phyloP scores from a whole-genome alignment of 2,329 filamentous ascomycete species.

The Calonectria naviculata region DNA sequence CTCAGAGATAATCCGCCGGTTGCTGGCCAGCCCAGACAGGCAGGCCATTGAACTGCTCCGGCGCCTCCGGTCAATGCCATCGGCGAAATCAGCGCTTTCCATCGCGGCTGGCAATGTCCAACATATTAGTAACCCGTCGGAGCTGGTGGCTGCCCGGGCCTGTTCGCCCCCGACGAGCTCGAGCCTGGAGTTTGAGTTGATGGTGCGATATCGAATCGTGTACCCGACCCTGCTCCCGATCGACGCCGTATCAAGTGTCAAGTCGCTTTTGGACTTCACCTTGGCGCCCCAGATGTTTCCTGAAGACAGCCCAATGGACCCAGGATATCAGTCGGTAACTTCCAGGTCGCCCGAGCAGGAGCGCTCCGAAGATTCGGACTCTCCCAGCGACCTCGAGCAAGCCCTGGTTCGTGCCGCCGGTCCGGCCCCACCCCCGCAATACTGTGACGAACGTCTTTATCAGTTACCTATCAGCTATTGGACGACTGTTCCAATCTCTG shows the following conservation, averaged over 20 bases:
- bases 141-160: slow-evolving; percentile 16
- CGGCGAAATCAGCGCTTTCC: neutral
- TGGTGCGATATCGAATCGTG: slow-evolving; percentile 22
- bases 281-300: neutral
- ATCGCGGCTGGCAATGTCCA: slow-evolving; percentile 24
- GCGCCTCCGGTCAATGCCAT: neutral
- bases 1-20: neutral
- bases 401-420: too few relatives aligned
- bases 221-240: slow-evolving; percentile 30
- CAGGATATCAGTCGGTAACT: neutral
- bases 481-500: slow-evolving; percentile 44
- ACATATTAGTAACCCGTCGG: slow-evolving; percentile 22
- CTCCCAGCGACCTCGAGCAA: neutral
- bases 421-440: neutral
- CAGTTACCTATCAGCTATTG: slow-evolving; percentile 42
- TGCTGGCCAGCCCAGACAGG: neutral
- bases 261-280: neutral
- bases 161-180: slow-evolving; percentile 28
- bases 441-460: slow-evolving; percentile 31
- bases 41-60: neutral
- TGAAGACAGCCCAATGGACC: neutral
- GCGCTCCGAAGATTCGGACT: neutral
- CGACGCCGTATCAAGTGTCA: slow-evolving; percentile 15
- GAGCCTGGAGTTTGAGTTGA: slow-evolving; percentile 34
- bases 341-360: neutral